Base-by-base conservation (phyloP, 139 green algal species). In the Chlorella sp. region DNA sequence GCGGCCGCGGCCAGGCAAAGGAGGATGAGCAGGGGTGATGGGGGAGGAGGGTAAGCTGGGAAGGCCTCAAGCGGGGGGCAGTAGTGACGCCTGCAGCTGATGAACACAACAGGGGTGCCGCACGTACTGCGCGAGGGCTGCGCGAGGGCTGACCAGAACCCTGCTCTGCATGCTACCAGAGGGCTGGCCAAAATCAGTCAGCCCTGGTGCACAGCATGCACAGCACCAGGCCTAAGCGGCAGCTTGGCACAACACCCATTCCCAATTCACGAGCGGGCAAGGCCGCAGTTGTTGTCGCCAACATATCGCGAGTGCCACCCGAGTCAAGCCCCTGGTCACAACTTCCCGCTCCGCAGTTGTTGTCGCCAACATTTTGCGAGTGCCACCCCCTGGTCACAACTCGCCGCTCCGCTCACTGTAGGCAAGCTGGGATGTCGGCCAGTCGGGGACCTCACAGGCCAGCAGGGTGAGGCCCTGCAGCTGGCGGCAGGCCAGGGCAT, bases 401-500 rank as follows among this genome's bases (percentile, higher is more conserved):
- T n/a, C 71, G 21, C 71, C 76, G 2, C 1, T 32, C 36, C n/a
- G 32, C 66, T 88, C 84, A 88, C 84, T 36, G 26, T 81, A 64
- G 1, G 30, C 5, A 9, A 42, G n/a, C 0, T 16, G 66, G 12
- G 18, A 0, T 0, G 30, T 14, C 0, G 84, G 84, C 84, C 84
- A 88, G 24, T 80, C 68, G 24, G 14, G 21, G 0, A 30, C 66
- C 39, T 42, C 66, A 15, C 68, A 64, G 14, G 14, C n/a, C 11
- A 88, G 12, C 66, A 88, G 84, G 0, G 84, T 81, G 60, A 88
- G 84, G 28, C 84, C 28, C 11, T 19, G 64, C 37, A 88, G 84
- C 28, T 28, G 26, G 26, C 39, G 26, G 84, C 84, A 88, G 30
- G 68, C 84, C 84, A 88, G 84, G 28, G 84, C 84, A 40, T 88